phyloP scores from a whole-genome alignment of 2,329 filamentous ascomycete genomes.

The Fusarium tanahbumbuense region DNA sequence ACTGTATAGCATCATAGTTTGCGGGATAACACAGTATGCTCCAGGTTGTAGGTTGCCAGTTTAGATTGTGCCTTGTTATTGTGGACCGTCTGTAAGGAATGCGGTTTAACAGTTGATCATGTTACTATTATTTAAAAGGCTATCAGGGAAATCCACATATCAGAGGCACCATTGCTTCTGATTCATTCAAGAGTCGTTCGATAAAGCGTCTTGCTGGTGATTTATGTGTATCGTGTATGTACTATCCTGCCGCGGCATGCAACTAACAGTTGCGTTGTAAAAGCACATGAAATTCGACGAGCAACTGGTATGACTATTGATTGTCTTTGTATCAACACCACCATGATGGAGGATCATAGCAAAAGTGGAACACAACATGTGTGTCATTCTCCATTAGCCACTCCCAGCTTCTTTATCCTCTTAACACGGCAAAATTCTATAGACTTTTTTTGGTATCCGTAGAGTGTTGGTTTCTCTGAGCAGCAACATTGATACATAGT shows the following conservation, averaged over 20 bases:
- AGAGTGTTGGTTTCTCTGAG: background rate
- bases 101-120: background rate
- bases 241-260: too few relatives aligned
- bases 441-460: background rate
- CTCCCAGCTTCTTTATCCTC: background rate
- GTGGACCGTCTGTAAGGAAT: background rate
- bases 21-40: background rate
- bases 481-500: background rate
- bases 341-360: background rate
- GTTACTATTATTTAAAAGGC: background rate
- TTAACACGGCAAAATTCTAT: background rate
- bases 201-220: background rate
- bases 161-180: background rate
- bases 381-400: background rate
- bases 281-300: background rate
- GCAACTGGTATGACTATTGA: background rate
- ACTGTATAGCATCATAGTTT: conserved; percentile 4
- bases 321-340: background rate
- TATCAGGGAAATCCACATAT: background rate
- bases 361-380: background rate
- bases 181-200: background rate
- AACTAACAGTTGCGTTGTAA: background rate
- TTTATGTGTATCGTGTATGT: too few relatives aligned
- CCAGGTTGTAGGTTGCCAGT: background rate
- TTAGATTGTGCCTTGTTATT: background rate